Evolutionary conservation across 148 eudicot species (phyloP), one percentile per base, ranked within the genome.

Genomic region (Dysphania ambrosioides): DNA sequence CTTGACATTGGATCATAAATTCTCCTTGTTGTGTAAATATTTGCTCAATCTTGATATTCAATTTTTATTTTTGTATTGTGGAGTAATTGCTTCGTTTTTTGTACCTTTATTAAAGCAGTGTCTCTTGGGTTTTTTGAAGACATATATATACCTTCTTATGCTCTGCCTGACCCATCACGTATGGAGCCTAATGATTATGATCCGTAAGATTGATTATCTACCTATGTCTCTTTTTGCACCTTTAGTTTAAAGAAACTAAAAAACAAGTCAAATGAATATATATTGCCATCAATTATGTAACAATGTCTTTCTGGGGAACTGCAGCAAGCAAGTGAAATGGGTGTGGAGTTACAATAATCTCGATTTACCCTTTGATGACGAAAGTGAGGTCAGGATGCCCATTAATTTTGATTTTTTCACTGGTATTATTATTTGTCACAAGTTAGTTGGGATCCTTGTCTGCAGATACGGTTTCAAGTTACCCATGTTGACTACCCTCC

Each of bases 61-160:
- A 18, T 63, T 68, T 47, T 2, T 11, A 13, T 1, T 72, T 23
- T 55, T n/a, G 11, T 27, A 35, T 11, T 1, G 38, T 73, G 44
- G 71, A 64, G 41, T 35, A 32, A 61, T 59, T 9, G 41, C 38
- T 68, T 75, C 78, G 71, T 72, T 8, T 41, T 11, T 75, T 60
- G 58, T 42, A 61, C 44, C 61, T 65, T 21, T 78, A 62, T 41
- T 66, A 67, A n/a, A 41, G 66, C 93, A 94, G 98, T 94, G 81
- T 81, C 97, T 60, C 87, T 94, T 76, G 98, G 97, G 69, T 94
- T 92, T 75, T 94, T 90, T 62, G 92, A 88, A 31, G 97, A 91
- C 85, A 87, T 94, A 66, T 82, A 86, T 55, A 72, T 94, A 53
- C 93, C 97, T 71, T 74, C 55, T 32, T 83, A 81, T 70, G 81